Conservation (phyloP, 176 grass and related monocot genomes). For the Hordeum vulgare region DNA sequence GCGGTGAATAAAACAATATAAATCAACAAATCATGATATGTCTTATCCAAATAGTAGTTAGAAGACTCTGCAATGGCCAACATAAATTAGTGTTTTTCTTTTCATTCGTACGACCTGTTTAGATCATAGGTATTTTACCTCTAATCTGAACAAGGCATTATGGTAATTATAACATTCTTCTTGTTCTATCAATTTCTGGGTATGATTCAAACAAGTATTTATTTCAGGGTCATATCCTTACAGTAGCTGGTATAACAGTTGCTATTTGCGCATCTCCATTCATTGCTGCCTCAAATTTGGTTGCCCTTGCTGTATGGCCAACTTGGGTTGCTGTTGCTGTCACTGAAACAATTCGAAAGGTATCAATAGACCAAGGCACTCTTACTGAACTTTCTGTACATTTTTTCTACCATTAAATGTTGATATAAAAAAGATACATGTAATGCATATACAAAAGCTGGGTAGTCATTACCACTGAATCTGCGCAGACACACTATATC, state of each 20-base stretch:
- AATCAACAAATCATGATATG: neutral
- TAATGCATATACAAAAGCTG: neutral
- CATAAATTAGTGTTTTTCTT: neutral
- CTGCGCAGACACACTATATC: neutral
- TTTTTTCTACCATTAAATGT: neutral
- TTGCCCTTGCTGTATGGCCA: conserved; percentile 80
- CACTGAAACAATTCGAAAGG: conserved; percentile 85
- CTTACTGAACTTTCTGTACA: neutral
- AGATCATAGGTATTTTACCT: neutral
- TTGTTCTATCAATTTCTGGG: neutral
- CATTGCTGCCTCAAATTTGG: conserved; percentile 65
- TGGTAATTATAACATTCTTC: neutral
- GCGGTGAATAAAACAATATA: neutral
- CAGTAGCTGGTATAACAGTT: conserved; percentile 71
- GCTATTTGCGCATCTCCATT: conserved; percentile 83
- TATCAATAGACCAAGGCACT: conserved; percentile 4
- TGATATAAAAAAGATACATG: neutral
- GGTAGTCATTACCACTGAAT: neutral
- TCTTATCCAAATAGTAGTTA: neutral
- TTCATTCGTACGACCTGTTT: neutral
- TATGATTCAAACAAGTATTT: conserved; percentile 22
- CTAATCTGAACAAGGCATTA: neutral
- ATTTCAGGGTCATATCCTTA: conserved; percentile 81
- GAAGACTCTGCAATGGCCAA: neutral
- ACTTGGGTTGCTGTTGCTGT: conserved; percentile 80